Percentiles rank a stretch among this genome's conserved stretches.
phyloP scores from a whole-genome alignment of 805 yeast species.

The Kazachstania bromeliacearum region DNA sequence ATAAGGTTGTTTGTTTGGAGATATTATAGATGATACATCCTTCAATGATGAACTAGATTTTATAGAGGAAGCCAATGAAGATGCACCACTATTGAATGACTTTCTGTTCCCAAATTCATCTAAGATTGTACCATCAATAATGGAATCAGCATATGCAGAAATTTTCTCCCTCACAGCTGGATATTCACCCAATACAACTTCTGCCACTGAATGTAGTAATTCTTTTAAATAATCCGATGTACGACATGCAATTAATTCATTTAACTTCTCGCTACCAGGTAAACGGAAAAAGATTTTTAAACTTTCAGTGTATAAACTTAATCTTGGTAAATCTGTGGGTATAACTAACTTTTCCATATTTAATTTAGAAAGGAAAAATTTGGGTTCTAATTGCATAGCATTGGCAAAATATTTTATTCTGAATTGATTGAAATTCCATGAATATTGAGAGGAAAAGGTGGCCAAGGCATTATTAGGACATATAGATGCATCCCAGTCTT shows the following conservation, averaged over 20 bases:
- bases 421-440: constrained; percentile 10
- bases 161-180: constrained; percentile 20
- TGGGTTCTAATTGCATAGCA: constrained; percentile 26
- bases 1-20: background rate
- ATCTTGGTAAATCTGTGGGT: constrained; percentile 13
- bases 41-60: constrained; percentile 10
- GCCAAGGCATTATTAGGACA: constrained; percentile 10
- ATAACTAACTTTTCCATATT: constrained; percentile 10
- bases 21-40: constrained; percentile 1
- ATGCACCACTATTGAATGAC: constrained; percentile 6
- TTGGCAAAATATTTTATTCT: constrained; percentile 27
- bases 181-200: constrained; percentile 17
- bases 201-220: constrained; percentile 22
- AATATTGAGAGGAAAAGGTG: constrained; percentile 2
- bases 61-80: constrained; percentile 6
- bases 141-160: constrained; percentile 18
- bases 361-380: constrained; percentile 23
- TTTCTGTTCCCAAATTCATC: constrained; percentile 14
- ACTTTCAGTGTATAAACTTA: constrained; percentile 31
- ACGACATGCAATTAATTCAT: constrained; percentile 19
- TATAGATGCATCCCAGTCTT: constrained; percentile 13
- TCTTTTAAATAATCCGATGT: constrained; percentile 28
- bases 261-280: constrained; percentile 21
- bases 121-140: constrained; percentile 20
- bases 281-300: constrained; percentile 28